Base-by-base conservation (phyloP, 331 rosid genomes). In the Erythrophleum ivorense region DNA sequence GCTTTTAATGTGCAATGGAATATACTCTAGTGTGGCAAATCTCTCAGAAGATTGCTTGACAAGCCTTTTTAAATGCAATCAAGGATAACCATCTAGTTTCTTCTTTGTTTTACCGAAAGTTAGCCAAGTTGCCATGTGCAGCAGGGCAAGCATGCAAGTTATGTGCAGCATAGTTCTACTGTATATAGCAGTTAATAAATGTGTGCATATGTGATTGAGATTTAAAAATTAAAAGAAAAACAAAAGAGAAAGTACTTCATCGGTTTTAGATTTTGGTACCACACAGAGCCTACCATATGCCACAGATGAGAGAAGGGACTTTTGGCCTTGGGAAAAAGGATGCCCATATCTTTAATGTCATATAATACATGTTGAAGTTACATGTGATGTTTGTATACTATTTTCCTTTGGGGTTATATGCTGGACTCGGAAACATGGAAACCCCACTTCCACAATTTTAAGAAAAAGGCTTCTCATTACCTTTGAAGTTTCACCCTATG, bases 401-500 rank as follows among this genome's bases (percentile, higher is more conserved):
- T 33, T 76, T 78, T 53, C n/a, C n/a, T 77, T 82, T 81, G 70
- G 59, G 62, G 73, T 71, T 54, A 46, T 29, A 72, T 82, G 73
- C 29, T 29, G 58, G 58, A 48, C 19, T 55, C 71, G 84, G 89
- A 73, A 86, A 90, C 98, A 92, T 9, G 1, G 74, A 76, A 87
- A 63, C 91, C 92, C 95, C 85, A 83, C 86, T 76, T 3, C 82
- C 74, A 75, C 64, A 83, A n/a, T 73, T 77, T 81, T 80, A 84
- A 63, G 50, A 53, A 58, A 75, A 75, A 74, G 65, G 60, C 43
- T 70, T 58, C 55, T 78, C 53, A 77, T 86, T 85, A 73, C 77
- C 89, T 85, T 87, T 90, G 88, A 90, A 90, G 97, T 89, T 91
- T 91, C 94, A 88, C 87, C 86, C 82, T 78, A 82, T 92, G 94